A percentile compares a stretch with the other conserved stretches of the same genome.
phyloP scores from a whole-genome alignment of 2,329 filamentous ascomycete species.

The Penicillium sp. region DNA sequence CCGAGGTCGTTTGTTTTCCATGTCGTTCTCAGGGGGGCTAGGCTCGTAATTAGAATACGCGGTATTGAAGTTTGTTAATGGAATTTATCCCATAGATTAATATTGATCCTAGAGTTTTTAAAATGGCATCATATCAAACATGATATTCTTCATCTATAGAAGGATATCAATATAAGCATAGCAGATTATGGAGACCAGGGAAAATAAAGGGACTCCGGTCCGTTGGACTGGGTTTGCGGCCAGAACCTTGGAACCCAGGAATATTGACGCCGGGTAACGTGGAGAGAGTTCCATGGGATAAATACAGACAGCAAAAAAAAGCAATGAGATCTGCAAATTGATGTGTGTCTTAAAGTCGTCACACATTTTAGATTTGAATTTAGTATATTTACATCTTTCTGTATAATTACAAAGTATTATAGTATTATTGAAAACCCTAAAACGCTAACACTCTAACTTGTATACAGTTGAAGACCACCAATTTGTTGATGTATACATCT shows the following conservation, averaged over 20 bases:
- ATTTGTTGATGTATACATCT: too few relatives aligned
- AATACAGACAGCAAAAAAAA: background rate
- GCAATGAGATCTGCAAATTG: too few relatives aligned
- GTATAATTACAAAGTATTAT: too few relatives aligned
- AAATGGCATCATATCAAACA: background rate
- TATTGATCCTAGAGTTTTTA: background rate
- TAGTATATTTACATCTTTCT: too few relatives aligned
- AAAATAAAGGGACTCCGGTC: slow-evolving; percentile 19
- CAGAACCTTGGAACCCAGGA: slow-evolving; percentile 4
- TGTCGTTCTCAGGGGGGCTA: background rate
- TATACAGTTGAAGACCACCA: too few relatives aligned
- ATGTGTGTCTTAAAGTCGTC: too few relatives aligned
- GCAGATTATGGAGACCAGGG: slow-evolving; percentile 3
- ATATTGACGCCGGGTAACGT: slow-evolving; percentile 15
- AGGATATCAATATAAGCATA: background rate
- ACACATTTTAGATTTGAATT: too few relatives aligned
- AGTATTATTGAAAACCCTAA: too few relatives aligned
- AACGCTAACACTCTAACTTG: too few relatives aligned
- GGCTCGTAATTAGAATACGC: background rate
- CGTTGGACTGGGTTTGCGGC: slow-evolving; percentile 24
- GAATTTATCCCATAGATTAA: background rate
- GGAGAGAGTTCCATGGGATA: slow-evolving; percentile 3
- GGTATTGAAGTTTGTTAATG: background rate
- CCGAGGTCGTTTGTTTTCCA: background rate
- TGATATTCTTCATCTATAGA: background rate